These are phyloP conservation scores for Gymnopus androsaceus DNA, from an alignment of 1,284 basidiomycete genomes.

Conservation along the genomic window DNA sequence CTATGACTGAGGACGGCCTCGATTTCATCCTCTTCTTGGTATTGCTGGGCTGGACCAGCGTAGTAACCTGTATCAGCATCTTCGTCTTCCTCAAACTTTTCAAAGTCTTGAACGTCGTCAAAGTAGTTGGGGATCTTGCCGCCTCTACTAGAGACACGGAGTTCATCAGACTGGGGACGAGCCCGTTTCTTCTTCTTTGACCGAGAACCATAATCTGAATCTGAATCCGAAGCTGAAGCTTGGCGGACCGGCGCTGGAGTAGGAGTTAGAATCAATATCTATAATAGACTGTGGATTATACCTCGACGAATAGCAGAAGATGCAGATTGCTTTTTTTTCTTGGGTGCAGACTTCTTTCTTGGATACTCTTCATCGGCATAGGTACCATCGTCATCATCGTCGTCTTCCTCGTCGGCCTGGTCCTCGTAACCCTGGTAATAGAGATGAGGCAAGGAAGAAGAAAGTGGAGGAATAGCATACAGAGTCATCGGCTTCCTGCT, in stretches of 20 bases:
- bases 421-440: conserved; percentile 66
- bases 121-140: conserved; percentile 84
- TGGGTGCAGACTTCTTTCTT: conserved; percentile 66
- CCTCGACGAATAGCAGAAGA: conserved; percentile 58
- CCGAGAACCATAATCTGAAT: conserved; percentile 86
- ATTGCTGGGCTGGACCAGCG: conserved; percentile 49
- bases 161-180: conserved; percentile 59
- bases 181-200: conserved; percentile 85
- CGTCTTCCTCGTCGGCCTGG: conserved; percentile 49
- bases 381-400: conserved; percentile 61
- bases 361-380: conserved; percentile 70
- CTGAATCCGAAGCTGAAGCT: conserved; percentile 70
- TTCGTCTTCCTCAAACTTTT: conserved; percentile 72
- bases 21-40: conserved; percentile 84
- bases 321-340: conserved; percentile 60
- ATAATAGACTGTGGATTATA: conserved; percentile 32
- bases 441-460: conserved; percentile 21
- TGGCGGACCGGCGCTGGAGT: conserved; percentile 48
- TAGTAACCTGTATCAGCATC: conserved; percentile 51
- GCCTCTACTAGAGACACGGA: conserved; percentile 81
- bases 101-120: conserved; percentile 82
- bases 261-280: conserved; percentile 18
- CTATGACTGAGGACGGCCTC: conserved; percentile 83
- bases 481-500: conserved; percentile 66
- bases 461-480: conserved; percentile 42